Conservation (phyloP, 2,329 filamentous ascomycete species). For the Fusarium sp. region DNA sequence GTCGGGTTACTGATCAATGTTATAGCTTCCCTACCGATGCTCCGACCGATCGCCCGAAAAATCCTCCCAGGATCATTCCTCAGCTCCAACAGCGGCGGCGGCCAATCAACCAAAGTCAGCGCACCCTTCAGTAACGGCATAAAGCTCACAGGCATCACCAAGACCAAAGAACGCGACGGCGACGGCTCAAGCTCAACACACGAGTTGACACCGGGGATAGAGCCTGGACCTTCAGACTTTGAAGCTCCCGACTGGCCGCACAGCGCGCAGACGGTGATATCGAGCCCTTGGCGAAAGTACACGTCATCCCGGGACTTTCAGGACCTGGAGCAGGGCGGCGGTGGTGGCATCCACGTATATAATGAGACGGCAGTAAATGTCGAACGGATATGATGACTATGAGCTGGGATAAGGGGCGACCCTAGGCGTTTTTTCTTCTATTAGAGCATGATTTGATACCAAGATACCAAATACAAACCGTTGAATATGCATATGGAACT, state of each 20-base stretch:
- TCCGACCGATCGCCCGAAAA: conserved; percentile 35
- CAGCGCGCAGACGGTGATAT: conserved; percentile 26
- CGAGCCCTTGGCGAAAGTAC: conserved; percentile 36
- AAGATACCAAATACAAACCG: conserved; percentile 34
- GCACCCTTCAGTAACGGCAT: conserved; percentile 32
- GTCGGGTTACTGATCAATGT: background rate
- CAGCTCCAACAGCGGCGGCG: conserved; percentile 22
- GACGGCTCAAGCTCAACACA: conserved; percentile 37
- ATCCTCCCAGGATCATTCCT: conserved; percentile 39
- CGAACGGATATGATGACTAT: conserved; percentile 25
- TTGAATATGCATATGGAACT: background rate
- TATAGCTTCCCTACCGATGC: conserved; percentile 40
- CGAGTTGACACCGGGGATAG: conserved; percentile 9
- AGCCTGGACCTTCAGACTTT: conserved; percentile 18
- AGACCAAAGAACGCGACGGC: conserved; percentile 15
- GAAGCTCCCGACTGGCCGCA: conserved; percentile 30
- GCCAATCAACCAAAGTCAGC: conserved; percentile 21
- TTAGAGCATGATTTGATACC: conserved; percentile 1
- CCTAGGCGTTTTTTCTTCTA: conserved; percentile 22
- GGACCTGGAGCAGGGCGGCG: conserved; percentile 9
- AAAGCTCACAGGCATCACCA: conserved; percentile 28
- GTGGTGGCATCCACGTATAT: conserved; percentile 14
- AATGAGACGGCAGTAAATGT: conserved; percentile 28
- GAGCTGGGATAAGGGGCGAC: conserved; percentile 24
- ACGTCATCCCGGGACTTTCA: conserved; percentile 28